Percentiles rank a stretch among this genome's conserved stretches.
phyloP scores from a whole-genome alignment of 192 early-diverging fungal genomes.

The Gonapodya prolifera region DNA sequence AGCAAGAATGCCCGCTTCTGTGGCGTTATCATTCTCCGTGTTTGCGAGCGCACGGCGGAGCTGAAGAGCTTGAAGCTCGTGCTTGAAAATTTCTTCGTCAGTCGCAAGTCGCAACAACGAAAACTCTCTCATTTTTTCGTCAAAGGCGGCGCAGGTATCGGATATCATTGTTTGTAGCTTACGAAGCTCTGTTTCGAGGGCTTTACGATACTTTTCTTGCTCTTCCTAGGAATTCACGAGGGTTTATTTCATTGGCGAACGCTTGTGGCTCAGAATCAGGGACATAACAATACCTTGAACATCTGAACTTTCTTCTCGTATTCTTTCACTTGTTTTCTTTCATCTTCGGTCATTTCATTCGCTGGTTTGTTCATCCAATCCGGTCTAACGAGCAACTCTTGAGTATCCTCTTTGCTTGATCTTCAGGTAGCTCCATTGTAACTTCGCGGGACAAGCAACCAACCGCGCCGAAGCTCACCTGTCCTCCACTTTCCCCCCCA shows the following conservation, averaged over 20 bases:
- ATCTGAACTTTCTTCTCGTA: constrained; percentile 48
- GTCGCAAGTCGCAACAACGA: constrained; percentile 27
- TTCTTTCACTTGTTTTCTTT: constrained; percentile 39
- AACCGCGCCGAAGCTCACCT: constrained; percentile 12
- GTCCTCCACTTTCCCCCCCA: constrained; percentile 42
- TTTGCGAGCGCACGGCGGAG: constrained; percentile 14
- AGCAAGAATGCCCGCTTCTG: constrained; percentile 23
- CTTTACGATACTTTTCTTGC: constrained; percentile 47
- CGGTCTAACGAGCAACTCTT: constrained; percentile 24
- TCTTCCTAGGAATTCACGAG: constrained; percentile 30
- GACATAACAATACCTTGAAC: constrained; percentile 22
- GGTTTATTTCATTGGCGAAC: background rate
- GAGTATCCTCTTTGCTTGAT: constrained; percentile 35
- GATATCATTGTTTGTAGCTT: constrained; percentile 35
- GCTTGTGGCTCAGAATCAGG: too few species aligned
- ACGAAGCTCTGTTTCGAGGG: constrained; percentile 43
- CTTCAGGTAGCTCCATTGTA: background rate
- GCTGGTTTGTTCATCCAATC: constrained; percentile 49
- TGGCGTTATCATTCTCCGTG: constrained; percentile 7
- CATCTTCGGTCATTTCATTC: constrained; percentile 43
- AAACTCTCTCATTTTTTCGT: constrained; percentile 24
- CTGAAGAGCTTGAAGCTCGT: constrained; percentile 34
- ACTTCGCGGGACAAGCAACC: background rate
- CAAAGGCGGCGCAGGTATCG: constrained; percentile 37
- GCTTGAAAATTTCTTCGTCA: constrained; percentile 28